phyloP scores from a whole-genome alignment of 169 alveolate genomes.

The Ichthyophthirius multifiliis region DNA sequence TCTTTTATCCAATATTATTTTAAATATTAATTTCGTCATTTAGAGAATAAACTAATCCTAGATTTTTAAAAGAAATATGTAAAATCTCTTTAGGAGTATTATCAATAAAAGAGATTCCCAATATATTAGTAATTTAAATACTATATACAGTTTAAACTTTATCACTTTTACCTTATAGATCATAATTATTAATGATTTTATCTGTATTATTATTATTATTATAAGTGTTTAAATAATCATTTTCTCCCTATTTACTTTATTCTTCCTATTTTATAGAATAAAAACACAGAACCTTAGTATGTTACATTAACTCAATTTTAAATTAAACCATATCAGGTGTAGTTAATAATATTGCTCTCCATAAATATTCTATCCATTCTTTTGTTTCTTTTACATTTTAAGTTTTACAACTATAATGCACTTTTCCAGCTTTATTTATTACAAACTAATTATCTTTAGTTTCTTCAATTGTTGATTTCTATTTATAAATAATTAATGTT shows the following conservation, averaged over 20 bases:
- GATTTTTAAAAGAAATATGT: slow-evolving; percentile 27
- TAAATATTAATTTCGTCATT: slow-evolving; percentile 4
- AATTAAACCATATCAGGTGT: slow-evolving; percentile 41
- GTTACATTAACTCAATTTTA: slow-evolving; percentile 35
- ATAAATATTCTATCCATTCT: slow-evolving; percentile 41
- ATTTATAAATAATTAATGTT: not conserved
- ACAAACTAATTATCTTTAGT: slow-evolving; percentile 31
- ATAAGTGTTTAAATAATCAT: not conserved
- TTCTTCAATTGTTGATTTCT: slow-evolving; percentile 41
- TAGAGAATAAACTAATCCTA: not conserved
- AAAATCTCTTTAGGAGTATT: slow-evolving; percentile 36
- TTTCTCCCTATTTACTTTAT: not conserved
- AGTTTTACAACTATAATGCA: slow-evolving; percentile 7
- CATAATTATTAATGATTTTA: not conserved
- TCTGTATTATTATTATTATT: not conserved
- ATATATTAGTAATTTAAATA: slow-evolving; percentile 18
- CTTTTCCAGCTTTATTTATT: slow-evolving; percentile 16
- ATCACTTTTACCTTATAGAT: not conserved
- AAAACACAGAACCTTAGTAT: slow-evolving; percentile 33
- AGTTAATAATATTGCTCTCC: slow-evolving; percentile 40
- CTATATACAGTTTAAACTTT: slow-evolving; percentile 9
- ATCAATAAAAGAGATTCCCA: slow-evolving; percentile 35
- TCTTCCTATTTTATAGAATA: slow-evolving; percentile 13
- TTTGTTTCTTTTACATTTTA: slow-evolving; percentile 21
- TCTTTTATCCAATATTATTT: not conserved